Evolutionary conservation across 2,329 filamentous ascomycete species (phyloP).

Genomic region (Fragosphaeria purpurea): DNA sequence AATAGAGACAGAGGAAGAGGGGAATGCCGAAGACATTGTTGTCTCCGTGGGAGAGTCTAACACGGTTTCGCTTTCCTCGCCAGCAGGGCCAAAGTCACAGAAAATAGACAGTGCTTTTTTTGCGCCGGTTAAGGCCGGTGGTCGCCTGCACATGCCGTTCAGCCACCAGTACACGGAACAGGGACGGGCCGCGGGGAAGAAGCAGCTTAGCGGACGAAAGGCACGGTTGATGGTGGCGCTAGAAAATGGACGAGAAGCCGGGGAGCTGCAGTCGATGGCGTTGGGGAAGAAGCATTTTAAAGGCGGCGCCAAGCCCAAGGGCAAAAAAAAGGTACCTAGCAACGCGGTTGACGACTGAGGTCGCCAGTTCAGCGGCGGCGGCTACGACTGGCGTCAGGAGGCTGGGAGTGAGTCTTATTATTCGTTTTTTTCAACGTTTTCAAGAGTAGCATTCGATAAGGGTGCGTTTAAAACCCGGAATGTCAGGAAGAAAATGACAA

Average conservation of each 20-base stretch:
- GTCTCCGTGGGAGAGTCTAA: no score
- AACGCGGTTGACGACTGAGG: slow-evolving; percentile 8
- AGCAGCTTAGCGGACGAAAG: slow-evolving; percentile 74
- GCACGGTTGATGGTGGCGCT: slow-evolving; percentile 69
- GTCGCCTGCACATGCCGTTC: slow-evolving; percentile 70
- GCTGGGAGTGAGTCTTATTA: no score
- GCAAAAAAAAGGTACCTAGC: slow-evolving; percentile 24
- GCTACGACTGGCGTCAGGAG: no score
- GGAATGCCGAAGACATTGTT: background rate
- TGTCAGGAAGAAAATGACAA: no score
- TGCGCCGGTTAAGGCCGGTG: slow-evolving; percentile 29
- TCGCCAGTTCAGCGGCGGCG: no score
- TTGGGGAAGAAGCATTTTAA: slow-evolving; percentile 94
- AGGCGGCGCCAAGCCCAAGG: slow-evolving; percentile 48
- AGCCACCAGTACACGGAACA: slow-evolving; percentile 83
- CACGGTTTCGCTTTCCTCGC: slow-evolving; percentile 18
- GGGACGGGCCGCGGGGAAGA: slow-evolving; percentile 41
- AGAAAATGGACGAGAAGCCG: slow-evolving; percentile 75
- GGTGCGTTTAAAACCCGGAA: no score
- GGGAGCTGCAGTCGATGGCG: slow-evolving; percentile 53
- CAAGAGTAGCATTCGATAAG: no score
- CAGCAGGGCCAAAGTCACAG: slow-evolving; percentile 62
- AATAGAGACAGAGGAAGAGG: background rate
- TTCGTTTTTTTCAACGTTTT: no score
- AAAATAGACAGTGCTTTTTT: slow-evolving; percentile 88